Evolutionary conservation across 1,139 yeast genomes (phyloP).

Genomic region (Debaryomyces sp.): DNA sequence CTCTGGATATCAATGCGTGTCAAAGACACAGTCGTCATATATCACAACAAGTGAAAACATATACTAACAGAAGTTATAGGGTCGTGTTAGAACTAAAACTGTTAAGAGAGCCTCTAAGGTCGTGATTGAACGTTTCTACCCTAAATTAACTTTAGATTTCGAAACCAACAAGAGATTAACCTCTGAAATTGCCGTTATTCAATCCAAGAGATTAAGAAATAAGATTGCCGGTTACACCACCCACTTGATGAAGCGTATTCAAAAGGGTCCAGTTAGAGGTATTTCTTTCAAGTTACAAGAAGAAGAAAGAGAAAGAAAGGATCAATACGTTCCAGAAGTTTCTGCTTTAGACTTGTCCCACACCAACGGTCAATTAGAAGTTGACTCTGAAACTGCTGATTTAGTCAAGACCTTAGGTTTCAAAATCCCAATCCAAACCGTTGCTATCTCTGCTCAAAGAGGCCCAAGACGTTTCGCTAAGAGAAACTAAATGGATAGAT

Average conservation of each 20-base stretch:
- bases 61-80: conserved; percentile 54
- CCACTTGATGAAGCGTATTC: conserved; percentile 99
- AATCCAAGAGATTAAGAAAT: conserved; percentile 99
- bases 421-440: conserved; percentile 91
- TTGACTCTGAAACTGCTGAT: conserved; percentile 97
- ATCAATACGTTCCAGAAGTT: conserved; percentile 99
- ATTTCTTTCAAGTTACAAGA: conserved; percentile 99
- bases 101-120: conserved; percentile 99
- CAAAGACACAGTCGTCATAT: not conserved
- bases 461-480: conserved; percentile 94
- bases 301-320: conserved; percentile 99
- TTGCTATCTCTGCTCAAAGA: conserved; percentile 92
- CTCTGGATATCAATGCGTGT: not conserved
- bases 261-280: conserved; percentile 99
- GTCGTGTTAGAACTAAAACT: conserved; percentile 99
- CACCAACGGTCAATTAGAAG: conserved; percentile 95
- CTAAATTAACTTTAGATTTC: conserved; percentile 99
- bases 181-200: conserved; percentile 97
- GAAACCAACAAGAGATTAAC: conserved; percentile 99
- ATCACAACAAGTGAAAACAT: not conserved
- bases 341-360: conserved; percentile 98
- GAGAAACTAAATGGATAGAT: conserved; percentile 64
- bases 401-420: conserved; percentile 96
- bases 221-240: conserved; percentile 99
- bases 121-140: conserved; percentile 99